Percentiles rank a stretch among this genome's conserved stretches.
phyloP scores from a whole-genome alignment of 225 moss, liverwort and hornwort genomes.

The Climacium dendroides region DNA sequence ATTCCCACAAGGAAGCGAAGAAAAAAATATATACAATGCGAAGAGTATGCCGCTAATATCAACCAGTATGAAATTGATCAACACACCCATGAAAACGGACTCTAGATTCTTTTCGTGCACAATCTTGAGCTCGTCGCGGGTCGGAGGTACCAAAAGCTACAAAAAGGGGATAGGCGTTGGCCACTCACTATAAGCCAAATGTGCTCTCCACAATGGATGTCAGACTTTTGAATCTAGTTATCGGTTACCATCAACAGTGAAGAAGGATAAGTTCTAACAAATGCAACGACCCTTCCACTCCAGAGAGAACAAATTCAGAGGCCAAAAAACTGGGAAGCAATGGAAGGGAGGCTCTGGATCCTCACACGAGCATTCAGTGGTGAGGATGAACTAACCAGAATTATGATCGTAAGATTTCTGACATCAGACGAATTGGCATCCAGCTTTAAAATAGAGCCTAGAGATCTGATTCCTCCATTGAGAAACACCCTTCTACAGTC shows the following conservation, averaged over 20 bases:
- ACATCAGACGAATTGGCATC: not conserved
- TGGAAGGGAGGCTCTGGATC: not conserved
- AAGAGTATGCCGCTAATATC: not conserved
- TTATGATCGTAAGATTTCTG: not conserved
- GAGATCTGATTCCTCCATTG: not conserved
- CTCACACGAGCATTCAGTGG: not conserved
- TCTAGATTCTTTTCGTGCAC: too few relatives aligned
- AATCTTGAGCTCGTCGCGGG: not conserved
- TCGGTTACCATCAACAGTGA: not conserved
- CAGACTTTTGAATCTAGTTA: too few relatives aligned
- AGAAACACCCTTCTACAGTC: not conserved
- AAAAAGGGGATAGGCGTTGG: not conserved
- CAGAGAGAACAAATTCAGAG: not conserved
- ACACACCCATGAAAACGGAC: not conserved
- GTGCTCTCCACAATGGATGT: not conserved
- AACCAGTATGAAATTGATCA: not conserved
- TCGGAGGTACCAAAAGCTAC: not conserved
- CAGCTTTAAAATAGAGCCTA: not conserved
- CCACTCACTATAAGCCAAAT: not conserved
- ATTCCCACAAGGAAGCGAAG: not conserved
- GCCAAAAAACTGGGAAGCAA: not conserved
- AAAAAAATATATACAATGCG: not conserved
- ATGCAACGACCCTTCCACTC: not conserved
- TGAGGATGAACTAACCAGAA: slow-evolving; percentile 15
- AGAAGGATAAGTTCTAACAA: not conserved